These are phyloP conservation scores for Cicer arietinum DNA, from an alignment of 306 rosid genomes.

Conservation along the genomic window DNA sequence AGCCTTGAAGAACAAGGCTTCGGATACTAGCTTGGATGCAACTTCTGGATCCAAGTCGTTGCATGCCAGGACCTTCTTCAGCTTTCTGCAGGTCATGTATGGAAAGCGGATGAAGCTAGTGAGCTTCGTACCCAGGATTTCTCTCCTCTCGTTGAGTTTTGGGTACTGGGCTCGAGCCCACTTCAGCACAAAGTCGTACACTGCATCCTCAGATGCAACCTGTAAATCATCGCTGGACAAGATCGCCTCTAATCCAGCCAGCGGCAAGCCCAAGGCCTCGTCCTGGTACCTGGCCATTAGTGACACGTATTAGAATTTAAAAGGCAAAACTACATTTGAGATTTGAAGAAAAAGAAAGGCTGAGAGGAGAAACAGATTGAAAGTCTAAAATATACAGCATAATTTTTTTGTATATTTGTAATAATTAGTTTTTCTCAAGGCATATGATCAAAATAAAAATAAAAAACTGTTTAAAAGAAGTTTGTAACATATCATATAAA, in stretches of 20 bases:
- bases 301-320: slow-evolving; percentile 33
- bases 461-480: neutral
- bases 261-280: slow-evolving; percentile 83
- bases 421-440: neutral
- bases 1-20: slow-evolving; percentile 93
- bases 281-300: slow-evolving; percentile 69
- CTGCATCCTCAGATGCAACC: slow-evolving; percentile 96
- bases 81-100: slow-evolving; percentile 86
- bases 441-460: neutral
- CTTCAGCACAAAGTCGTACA: slow-evolving; percentile 87
- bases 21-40: slow-evolving; percentile 81
- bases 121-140: slow-evolving; percentile 69
- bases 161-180: slow-evolving; percentile 78
- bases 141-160: slow-evolving; percentile 78
- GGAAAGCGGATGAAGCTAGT: slow-evolving; percentile 84
- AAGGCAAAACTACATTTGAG: slow-evolving; percentile 31
- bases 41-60: slow-evolving; percentile 82
- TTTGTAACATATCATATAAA: neutral
- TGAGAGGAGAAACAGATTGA: neutral
- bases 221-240: slow-evolving; percentile 84
- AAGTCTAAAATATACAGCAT: neutral
- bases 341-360: neutral
- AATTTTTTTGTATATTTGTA: neutral
- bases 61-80: slow-evolving; percentile 83
- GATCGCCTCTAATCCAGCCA: slow-evolving; percentile 85